Evolutionary conservation across 257 asterid genomes (phyloP), one percentile per base, ranked within the genome.

Genomic region (Solanum arcanum): DNA sequence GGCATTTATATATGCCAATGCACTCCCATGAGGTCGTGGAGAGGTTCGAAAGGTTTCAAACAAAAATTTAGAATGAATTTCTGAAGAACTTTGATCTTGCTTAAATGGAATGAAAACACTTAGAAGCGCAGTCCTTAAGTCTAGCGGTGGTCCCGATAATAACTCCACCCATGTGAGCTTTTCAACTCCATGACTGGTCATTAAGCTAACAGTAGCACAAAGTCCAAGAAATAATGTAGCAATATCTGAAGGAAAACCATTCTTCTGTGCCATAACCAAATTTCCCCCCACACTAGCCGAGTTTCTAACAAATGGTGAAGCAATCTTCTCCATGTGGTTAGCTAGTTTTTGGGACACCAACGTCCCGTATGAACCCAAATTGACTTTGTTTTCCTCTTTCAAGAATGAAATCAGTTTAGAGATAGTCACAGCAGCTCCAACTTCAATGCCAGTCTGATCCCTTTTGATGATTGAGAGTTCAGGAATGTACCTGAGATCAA

Each of bases 11-110:
- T 94, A 94, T 33, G 98, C 95, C 89, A 94, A 88, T 12, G 98
- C 96, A 90, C 90, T 93, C 85, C 98, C 98, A 85, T 93, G 88
- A 56, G 94, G 98, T 86, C 96, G 88, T 35, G 95, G 95, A 31
- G 96, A 77, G 66, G 95, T 93, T 73, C 96, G 92, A 72, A 92
- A 95, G 42, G 94, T 91, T 86, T 93, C 95, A 87, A 92, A 93
- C 59, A 90, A 80, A 82, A 93, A 83, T 27, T 76, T 92, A 60
- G 93, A 86, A 68, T 73, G 56, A 23, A 21, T 75, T 84, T 78
- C 9, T 9, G 9, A n/a, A 78, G 41, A 46, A 78, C 25, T 78
- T 47, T 11, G 46, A 73, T 85, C 47, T 64, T 90, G 77, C 83
- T 88, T 72, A 81, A 89, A 86, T 62, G 98, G 98, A 86, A 95